phyloP scores from a whole-genome alignment of 2,329 filamentous ascomycete genomes.

The Aspergillus sp. region DNA sequence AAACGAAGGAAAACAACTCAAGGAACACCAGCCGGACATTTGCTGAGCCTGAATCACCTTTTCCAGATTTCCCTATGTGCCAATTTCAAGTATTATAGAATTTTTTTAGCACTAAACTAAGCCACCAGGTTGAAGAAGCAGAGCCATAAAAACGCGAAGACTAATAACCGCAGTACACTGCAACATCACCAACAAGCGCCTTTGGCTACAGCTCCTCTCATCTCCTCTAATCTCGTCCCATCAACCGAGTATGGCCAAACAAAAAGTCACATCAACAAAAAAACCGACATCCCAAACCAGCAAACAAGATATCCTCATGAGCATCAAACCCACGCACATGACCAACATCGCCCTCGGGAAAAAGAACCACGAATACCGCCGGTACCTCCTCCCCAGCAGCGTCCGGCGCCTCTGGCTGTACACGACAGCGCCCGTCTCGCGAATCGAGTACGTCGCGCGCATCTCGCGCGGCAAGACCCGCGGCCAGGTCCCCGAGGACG shows the following conservation, averaged over 20 bases:
- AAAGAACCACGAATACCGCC: conserved; percentile 61
- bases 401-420: conserved; percentile 69
- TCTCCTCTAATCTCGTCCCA: neutral
- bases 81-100: neutral
- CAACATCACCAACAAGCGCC: no score
- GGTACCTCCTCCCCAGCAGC: conserved; percentile 55
- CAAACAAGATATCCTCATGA: conserved; percentile 46
- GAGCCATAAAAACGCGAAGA: no score
- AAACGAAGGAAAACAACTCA: neutral
- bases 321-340: conserved; percentile 55
- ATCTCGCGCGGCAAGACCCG: conserved; percentile 54
- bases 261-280: neutral
- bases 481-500: conserved; percentile 52
- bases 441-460: conserved; percentile 64
- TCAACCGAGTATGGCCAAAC: neutral
- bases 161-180: no score
- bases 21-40: neutral
- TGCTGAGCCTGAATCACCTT: no score
- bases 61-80: neutral
- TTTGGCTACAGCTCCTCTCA: neutral
- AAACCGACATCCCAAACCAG: neutral
- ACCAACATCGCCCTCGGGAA: conserved; percentile 19
- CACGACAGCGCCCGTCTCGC: conserved; percentile 50
- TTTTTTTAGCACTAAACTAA: no score
- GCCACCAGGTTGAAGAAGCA: no score